phyloP scores from a whole-genome alignment of 495 filamentous ascomycete species.

The Tuber brumale region DNA sequence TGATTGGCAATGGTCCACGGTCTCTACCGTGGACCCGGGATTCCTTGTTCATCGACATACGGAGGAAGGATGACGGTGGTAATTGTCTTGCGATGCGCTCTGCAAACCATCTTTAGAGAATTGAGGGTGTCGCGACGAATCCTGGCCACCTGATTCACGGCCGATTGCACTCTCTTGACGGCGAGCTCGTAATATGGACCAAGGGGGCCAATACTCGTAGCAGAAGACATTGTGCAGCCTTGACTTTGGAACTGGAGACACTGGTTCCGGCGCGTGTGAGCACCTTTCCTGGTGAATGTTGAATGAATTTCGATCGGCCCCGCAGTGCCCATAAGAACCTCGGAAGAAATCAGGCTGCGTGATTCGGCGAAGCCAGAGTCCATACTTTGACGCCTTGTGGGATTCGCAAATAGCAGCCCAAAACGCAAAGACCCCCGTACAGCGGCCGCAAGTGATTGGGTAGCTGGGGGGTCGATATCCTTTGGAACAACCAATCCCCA shows the following conservation, averaged over 20 bases:
- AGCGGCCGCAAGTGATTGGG: background rate
- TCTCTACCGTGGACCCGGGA: background rate
- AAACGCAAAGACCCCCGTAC: background rate
- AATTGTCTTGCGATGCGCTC: background rate
- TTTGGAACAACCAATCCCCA: background rate
- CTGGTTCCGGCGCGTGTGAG: background rate
- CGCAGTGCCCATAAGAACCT: accelerated
- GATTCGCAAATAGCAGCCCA: background rate
- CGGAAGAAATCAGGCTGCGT: background rate
- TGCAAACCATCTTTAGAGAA: background rate
- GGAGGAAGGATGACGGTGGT: accelerated
- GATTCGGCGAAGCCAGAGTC: background rate
- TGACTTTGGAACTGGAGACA: background rate
- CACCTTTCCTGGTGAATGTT: accelerated
- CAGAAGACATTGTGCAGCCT: accelerated
- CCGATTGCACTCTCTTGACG: background rate
- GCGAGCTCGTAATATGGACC: background rate
- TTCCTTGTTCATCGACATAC: background rate
- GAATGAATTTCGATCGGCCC: background rate
- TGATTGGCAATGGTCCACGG: background rate
- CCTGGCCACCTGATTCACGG: background rate
- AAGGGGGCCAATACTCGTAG: accelerated
- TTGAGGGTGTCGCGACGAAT: background rate
- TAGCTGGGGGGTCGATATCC: background rate
- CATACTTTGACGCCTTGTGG: background rate